A percentile compares a stretch with the other conserved stretches of the same genome.
phyloP scores from a whole-genome alignment of 164 flowering plant genomes.

The Amborella trichopoda region DNA sequence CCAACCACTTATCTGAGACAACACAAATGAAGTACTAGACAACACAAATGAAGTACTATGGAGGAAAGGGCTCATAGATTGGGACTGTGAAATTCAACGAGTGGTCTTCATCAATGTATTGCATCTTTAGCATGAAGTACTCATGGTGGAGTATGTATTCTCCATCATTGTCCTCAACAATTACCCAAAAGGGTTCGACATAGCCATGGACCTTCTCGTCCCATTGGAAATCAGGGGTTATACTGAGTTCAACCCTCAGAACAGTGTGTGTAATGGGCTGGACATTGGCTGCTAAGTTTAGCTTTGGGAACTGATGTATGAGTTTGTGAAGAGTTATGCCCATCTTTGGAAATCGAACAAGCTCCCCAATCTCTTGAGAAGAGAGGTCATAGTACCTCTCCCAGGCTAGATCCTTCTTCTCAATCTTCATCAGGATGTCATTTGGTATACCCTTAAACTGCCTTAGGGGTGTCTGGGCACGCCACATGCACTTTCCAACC shows the following conservation, averaged over 20 bases:
- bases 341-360: conserved; percentile 65
- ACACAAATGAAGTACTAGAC: too few species aligned
- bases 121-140: conserved; percentile 88
- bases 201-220: conserved; percentile 91
- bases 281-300: conserved; percentile 88
- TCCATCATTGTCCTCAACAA: conserved; percentile 95
- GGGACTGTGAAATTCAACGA: conserved; percentile 81
- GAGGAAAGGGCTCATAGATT: conserved; percentile 86
- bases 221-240: conserved; percentile 96
- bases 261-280: conserved; percentile 95
- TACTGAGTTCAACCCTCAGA: conserved; percentile 80
- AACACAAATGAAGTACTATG: conserved; percentile 64
- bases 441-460: conserved; percentile 78
- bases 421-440: conserved; percentile 72
- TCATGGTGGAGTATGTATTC: conserved; percentile 93
- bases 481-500: conserved; percentile 93
- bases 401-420: conserved; percentile 96
- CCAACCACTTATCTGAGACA: conserved; percentile 94
- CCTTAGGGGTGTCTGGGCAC: conserved; percentile 94
- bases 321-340: conserved; percentile 72
- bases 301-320: conserved; percentile 92
- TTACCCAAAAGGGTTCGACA: conserved; percentile 92
- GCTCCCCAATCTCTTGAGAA: conserved; percentile 86
- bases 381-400: conserved; percentile 90
- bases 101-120: conserved; percentile 88